Percentiles rank a stretch among this genome's conserved stretches.
Evolutionary conservation across 257 asterid species (phyloP).

Genomic region (Vinca minor): DNA sequence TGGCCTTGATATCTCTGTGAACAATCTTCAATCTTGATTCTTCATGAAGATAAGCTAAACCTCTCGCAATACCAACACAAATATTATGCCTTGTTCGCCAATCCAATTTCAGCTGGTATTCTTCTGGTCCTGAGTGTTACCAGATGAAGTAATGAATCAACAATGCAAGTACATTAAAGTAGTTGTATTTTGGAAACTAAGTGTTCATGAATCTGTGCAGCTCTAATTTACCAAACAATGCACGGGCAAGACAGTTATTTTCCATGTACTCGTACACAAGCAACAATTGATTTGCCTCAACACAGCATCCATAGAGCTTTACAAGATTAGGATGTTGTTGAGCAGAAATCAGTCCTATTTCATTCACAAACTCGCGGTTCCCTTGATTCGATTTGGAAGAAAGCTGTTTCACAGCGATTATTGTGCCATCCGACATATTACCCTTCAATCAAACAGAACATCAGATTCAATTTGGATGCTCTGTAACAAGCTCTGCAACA

Average conservation of each 20-base stretch:
- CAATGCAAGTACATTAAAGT: not conserved
- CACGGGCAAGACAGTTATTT: slow-evolving; percentile 72
- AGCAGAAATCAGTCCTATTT: slow-evolving; percentile 82
- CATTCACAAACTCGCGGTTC: slow-evolving; percentile 67
- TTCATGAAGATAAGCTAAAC: slow-evolving; percentile 77
- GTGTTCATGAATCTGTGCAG: slow-evolving; percentile 6
- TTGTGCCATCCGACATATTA: slow-evolving; percentile 37
- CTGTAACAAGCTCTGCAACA: too few species aligned
- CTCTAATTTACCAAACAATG: slow-evolving; percentile 50
- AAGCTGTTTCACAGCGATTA: slow-evolving; percentile 74
- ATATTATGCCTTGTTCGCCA: slow-evolving; percentile 18
- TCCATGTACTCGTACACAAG: slow-evolving; percentile 62
- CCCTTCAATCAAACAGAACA: slow-evolving; percentile 36
- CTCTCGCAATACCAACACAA: slow-evolving; percentile 61
- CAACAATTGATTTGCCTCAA: slow-evolving; percentile 60
- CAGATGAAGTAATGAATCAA: too few species aligned
- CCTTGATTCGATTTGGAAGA: slow-evolving; percentile 81
- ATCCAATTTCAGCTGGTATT: slow-evolving; percentile 13
- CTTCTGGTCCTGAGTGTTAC: slow-evolving; percentile 34
- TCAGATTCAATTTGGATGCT: not conserved
- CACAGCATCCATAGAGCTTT: slow-evolving; percentile 64
- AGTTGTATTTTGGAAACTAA: too few species aligned
- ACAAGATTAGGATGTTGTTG: slow-evolving; percentile 70
- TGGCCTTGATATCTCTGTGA: slow-evolving; percentile 75
- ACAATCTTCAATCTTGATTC: slow-evolving; percentile 79